These are phyloP conservation scores for Irpex rosettiformis DNA, from an alignment of 1,284 basidiomycete species.

Conservation along the genomic window DNA sequence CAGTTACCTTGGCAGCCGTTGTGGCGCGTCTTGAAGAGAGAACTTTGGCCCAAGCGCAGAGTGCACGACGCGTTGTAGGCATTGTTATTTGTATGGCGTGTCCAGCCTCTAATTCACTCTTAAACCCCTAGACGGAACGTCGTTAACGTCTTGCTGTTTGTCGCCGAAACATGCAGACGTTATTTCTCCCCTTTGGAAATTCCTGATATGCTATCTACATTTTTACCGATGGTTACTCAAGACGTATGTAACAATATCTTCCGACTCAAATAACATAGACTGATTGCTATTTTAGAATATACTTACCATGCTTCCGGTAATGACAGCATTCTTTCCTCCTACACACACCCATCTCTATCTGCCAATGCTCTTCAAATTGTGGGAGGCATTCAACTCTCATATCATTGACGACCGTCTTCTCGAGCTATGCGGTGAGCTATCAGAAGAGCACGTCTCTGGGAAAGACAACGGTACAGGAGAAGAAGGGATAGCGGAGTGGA, in stretches of 20 bases:
- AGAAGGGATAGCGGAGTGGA: slow-evolving; percentile 58
- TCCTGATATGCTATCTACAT: slow-evolving; percentile 67
- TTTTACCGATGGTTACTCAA: slow-evolving; percentile 65
- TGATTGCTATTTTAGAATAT: slow-evolving; percentile 41
- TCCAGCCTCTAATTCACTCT: slow-evolving; percentile 9
- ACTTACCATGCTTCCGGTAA: slow-evolving; percentile 64
- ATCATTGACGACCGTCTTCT: slow-evolving; percentile 82
- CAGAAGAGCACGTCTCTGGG: slow-evolving; percentile 76
- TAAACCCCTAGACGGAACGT: slow-evolving; percentile 50
- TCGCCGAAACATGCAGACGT: slow-evolving; percentile 67
- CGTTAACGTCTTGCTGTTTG: slow-evolving; percentile 65
- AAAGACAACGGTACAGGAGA: slow-evolving; percentile 46
- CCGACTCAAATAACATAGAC: slow-evolving; percentile 7
- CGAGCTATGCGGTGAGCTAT: slow-evolving; percentile 75
- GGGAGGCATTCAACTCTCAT: slow-evolving; percentile 83
- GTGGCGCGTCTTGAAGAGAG: slow-evolving; percentile 68
- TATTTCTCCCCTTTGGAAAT: slow-evolving; percentile 71
- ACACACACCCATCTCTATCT: slow-evolving; percentile 68
- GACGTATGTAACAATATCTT: slow-evolving; percentile 40
- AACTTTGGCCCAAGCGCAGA: slow-evolving; percentile 70
- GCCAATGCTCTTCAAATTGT: slow-evolving; percentile 73
- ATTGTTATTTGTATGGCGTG: neutral
- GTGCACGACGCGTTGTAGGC: slow-evolving; percentile 51
- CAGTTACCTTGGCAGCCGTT: slow-evolving; percentile 74
- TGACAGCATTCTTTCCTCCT: slow-evolving; percentile 76